Evolutionary conservation across 2,329 filamentous ascomycete genomes (phyloP), one percentile per base, ranked within the genome.

Genomic region (Dryadomyces quercivorus): DNA sequence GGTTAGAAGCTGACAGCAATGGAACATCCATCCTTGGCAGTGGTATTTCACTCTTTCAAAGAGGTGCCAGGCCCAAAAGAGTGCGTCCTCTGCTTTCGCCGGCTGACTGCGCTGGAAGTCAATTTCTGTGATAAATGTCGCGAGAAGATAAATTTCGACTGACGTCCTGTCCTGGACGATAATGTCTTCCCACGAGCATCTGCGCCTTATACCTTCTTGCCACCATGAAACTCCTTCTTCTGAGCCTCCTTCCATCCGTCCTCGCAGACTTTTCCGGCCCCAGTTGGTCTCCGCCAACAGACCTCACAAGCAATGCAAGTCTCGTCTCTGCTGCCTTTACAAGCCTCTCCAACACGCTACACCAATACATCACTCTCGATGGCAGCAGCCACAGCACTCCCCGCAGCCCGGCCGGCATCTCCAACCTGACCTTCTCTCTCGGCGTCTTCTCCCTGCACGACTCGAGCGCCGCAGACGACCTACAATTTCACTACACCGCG

Each of bases 401-500:
- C 40, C 1, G 21, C 45, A 0, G 5, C 36, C 7, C 13, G 21
- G 1, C n/a, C 56, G 54, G 51, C 21, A 31, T 58, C 38, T 49
- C 20, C 38, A 52, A 56, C 45, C 45, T 58, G 9, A 56, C 56
- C 5, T 56, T 56, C 9, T 58, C 54, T 2, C 48, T 58, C 3
- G 56, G 56, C 2, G 13, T 50, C 36, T 58, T 56, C n/a, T 55
- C 56, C 1, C 51, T 55, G 5, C 48, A 50, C 26, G 56, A 57
- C 44, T 2, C 42, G 3, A 49, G 13, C 1, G 53, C 51, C 3
- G 46, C 38, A 4, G 48, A 54, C 3, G 2, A 13, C 12, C 63
- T 75, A 49, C 67, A 71, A 34, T 65, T 69, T 50, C 67, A 72
- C 59, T 66, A 69, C 57, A 75, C 73, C 0, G 71, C 71, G 0